Base-by-base conservation (phyloP, 257 asterid genomes). In the Solanum arcanum region DNA sequence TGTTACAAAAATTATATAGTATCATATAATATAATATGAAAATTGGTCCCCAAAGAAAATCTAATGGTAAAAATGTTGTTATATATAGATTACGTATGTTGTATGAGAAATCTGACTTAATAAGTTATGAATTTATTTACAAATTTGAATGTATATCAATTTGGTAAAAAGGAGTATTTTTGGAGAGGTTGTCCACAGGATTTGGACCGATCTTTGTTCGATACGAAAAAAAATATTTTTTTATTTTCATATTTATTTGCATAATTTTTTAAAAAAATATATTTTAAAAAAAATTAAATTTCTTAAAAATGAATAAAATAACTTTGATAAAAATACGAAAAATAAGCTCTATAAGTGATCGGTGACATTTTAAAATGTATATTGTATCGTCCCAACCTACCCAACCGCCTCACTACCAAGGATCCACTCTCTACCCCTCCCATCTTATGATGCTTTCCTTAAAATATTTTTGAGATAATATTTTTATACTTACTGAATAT, bases 141-240 rank as follows among this genome's bases (percentile, higher is more conserved):
- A 66, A 31, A 68, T 44, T 86, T 52, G 41, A 44, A 46, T 64
- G 35, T n/a, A 31, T 85, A 31, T 59, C 33, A 69, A 87, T 44
- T 31, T 75, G 18, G 82, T 74, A 39, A 74, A 92, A 92, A 90
- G 91, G 86, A 74, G 91, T 74, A 75, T 37, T 90, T 3, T 88
- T 91, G 92, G 92, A 91, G 90, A 91, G 89, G 87, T 66, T 90
- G 37, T 87, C 42, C 52, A 83, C 33, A 15, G 52, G 77, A 83
- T 90, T 89, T 90, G 91, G 89, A 91, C 85, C 88, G 89, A 89
- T 87, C 23, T 60, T n/a, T 7, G 1, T 56, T 56, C 5, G 25
- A 9, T 56, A 52, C 1, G 23, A 16, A 52, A 52, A 0, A 52
- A 2, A 2, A 1, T 12, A 0, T 52, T 2, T 20, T 1, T 20